Percentiles rank a stretch among this genome's conserved stretches.
Evolutionary conservation across 768 basidiomycete species (phyloP).

Genomic region (Imleria badia): DNA sequence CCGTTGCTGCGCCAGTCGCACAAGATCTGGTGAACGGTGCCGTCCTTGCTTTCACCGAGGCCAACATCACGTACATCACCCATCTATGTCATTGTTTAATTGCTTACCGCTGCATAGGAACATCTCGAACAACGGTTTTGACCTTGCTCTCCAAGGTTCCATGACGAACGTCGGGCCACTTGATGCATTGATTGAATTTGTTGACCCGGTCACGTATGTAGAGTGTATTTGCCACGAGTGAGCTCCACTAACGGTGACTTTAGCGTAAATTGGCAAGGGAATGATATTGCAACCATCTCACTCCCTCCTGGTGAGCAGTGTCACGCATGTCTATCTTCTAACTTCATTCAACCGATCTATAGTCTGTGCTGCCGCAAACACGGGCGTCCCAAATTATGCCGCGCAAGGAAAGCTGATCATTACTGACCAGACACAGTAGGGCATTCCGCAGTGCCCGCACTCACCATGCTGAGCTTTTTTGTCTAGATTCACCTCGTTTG

Average conservation of each 20-base stretch:
- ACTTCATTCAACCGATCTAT: neutral
- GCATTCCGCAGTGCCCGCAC: neutral
- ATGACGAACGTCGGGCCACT: constrained; percentile 64
- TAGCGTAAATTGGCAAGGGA: constrained; percentile 64
- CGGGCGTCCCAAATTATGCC: constrained; percentile 62
- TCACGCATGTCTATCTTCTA: neutral
- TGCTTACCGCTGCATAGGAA: constrained; percentile 52
- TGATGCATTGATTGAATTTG: constrained; percentile 67
- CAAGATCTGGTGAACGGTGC: constrained; percentile 64
- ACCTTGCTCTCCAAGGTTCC: constrained; percentile 57
- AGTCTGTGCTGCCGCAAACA: constrained; percentile 70
- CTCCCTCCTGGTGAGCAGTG: constrained; percentile 52
- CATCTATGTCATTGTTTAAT: constrained; percentile 37
- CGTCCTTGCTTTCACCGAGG: constrained; percentile 51
- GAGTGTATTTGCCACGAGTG: neutral
- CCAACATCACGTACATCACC: constrained; percentile 52
- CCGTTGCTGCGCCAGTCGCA: constrained; percentile 63
- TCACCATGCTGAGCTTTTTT: neutral
- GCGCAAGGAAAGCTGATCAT: constrained; percentile 55
- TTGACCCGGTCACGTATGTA: constrained; percentile 57
- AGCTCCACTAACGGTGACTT: neutral
- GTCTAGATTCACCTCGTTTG: constrained; percentile 60
- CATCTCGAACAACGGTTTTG: constrained; percentile 60
- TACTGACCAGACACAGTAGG: constrained; percentile 49
- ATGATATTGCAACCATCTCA: constrained; percentile 59